These are phyloP conservation scores for Barnettozyma pratensis DNA, from an alignment of 805 yeast genomes.

Conservation along the genomic window DNA sequence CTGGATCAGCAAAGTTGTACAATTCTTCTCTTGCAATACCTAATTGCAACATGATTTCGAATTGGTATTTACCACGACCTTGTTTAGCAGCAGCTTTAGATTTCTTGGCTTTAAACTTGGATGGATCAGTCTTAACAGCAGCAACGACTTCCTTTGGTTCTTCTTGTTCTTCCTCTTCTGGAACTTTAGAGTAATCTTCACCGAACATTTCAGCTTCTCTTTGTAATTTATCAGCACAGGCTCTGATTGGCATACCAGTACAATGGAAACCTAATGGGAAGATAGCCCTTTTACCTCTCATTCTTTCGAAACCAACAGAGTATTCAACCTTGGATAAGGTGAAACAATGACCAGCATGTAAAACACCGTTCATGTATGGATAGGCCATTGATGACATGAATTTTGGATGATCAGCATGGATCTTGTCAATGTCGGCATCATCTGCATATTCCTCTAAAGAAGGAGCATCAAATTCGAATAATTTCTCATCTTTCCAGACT, in stretches of 20 bases:
- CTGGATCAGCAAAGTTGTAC: constrained; percentile 84
- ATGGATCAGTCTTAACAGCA: constrained; percentile 56
- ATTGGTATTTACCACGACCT: constrained; percentile 92
- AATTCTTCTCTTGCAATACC: constrained; percentile 86
- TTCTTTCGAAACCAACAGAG: constrained; percentile 88
- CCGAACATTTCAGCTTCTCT: constrained; percentile 94
- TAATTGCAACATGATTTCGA: constrained; percentile 91
- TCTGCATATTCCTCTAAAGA: constrained; percentile 57
- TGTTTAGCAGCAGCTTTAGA: constrained; percentile 91
- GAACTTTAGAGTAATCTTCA: constrained; percentile 63
- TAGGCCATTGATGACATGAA: constrained; percentile 93
- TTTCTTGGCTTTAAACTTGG: constrained; percentile 89
- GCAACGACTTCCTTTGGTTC: constrained; percentile 31
- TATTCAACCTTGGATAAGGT: constrained; percentile 92
- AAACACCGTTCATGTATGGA: constrained; percentile 98
- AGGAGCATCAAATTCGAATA: constrained; percentile 88
- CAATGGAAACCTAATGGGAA: constrained; percentile 98
- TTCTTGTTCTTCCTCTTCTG: constrained; percentile 54
- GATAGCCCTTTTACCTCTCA: constrained; percentile 87
- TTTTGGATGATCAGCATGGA: constrained; percentile 79
- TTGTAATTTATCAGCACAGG: constrained; percentile 91
- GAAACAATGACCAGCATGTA: constrained; percentile 97
- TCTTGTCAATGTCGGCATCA: constrained; percentile 55
- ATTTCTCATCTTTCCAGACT: constrained; percentile 80
- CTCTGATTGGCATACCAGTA: constrained; percentile 97